These are phyloP conservation scores for Prunus mongolica DNA, from an alignment of 306 rosid genomes.

Conservation along the genomic window DNA sequence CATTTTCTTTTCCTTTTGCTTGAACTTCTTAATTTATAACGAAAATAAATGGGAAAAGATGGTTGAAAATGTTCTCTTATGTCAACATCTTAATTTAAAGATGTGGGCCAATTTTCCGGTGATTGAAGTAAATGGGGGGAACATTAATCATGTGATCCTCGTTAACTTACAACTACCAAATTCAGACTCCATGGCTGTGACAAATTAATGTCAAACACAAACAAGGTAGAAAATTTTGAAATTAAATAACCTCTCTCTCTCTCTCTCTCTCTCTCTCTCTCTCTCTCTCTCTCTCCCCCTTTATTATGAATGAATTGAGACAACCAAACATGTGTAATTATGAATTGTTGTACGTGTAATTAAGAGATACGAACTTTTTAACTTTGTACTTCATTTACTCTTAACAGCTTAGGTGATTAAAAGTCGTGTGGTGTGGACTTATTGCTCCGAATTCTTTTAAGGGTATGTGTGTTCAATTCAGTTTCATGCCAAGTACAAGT, in stretches of 20 bases:
- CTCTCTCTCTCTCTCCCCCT: neutral
- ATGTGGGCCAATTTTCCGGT: conserved; percentile 70
- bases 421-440: neutral
- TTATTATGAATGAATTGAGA: neutral
- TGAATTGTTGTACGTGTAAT: neutral
- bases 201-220: conserved; percentile 54
- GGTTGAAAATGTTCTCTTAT: conserved; percentile 31
- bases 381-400: neutral
- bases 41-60: neutral
- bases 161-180: conserved; percentile 81
- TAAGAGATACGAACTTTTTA: neutral
- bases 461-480: neutral
- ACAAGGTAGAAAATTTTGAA: conserved; percentile 20
- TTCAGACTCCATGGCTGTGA: conserved; percentile 49
- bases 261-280: neutral
- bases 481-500: no score
- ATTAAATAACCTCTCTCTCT: neutral
- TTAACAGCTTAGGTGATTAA: neutral
- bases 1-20: neutral
- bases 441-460: neutral
- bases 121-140: conserved; percentile 88
- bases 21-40: neutral
- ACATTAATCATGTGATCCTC: conserved; percentile 93
- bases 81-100: conserved; percentile 73
- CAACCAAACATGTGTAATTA: neutral